Evolutionary conservation across 148 eudicot genomes (phyloP).

Genomic region (Beta vulgaris): DNA sequence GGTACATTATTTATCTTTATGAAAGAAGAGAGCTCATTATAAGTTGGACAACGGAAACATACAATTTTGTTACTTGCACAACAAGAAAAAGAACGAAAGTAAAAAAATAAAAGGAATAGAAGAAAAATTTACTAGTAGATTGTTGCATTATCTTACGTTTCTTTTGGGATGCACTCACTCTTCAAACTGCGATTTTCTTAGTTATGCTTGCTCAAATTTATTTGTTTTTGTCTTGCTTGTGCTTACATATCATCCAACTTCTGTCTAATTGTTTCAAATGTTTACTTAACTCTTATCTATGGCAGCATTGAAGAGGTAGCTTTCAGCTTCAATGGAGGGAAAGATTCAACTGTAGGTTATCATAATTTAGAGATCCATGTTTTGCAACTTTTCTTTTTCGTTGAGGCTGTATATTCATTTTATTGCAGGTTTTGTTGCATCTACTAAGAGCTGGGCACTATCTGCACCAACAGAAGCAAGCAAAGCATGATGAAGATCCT

Average conservation of each 20-base stretch:
- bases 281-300: slow-evolving; percentile 19
- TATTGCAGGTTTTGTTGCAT: slow-evolving; percentile 80
- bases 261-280: not conserved
- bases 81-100: not conserved
- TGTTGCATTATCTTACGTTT: not conserved
- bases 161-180: not conserved
- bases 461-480: slow-evolving; percentile 53
- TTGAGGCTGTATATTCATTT: slow-evolving; percentile 4
- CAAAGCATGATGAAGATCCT: slow-evolving; percentile 35
- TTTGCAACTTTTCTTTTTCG: not conserved
- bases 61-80: no score
- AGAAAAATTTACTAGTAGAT: not conserved
- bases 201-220: slow-evolving; percentile 3
- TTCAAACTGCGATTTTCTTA: not conserved
- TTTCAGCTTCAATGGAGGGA: slow-evolving; percentile 97
- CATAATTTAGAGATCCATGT: slow-evolving; percentile 2
- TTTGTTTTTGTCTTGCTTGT: not conserved
- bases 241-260: not conserved
- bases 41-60: not conserved
- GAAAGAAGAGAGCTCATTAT: not conserved
- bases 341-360: slow-evolving; percentile 92
- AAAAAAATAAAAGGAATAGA: not conserved
- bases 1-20: not conserved
- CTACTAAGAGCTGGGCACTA: slow-evolving; percentile 85
- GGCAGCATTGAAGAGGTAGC: slow-evolving; percentile 92